A percentile compares a stretch with the other conserved stretches of the same genome.
These are phyloP conservation scores for Chaetomium sp. DNA, from an alignment of 2,329 filamentous ascomycete species.

Conservation along the genomic window DNA sequence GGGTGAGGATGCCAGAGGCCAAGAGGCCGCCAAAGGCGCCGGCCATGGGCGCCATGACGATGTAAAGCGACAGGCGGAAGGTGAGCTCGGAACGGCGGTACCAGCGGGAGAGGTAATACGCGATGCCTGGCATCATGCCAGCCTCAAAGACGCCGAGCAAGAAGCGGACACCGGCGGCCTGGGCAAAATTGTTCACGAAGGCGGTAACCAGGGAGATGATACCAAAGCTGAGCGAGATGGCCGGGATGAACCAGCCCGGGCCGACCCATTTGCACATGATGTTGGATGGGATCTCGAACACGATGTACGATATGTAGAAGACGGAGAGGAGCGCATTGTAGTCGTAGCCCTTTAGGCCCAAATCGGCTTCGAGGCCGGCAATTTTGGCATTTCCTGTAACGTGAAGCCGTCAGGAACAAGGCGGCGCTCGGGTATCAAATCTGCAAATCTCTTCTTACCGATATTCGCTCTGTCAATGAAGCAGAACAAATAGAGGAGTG, in stretches of 20 bases:
- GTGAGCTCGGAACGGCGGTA: constrained; percentile 63
- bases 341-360: constrained; percentile 56
- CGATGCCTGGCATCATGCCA: constrained; percentile 64
- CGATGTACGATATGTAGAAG: constrained; percentile 65
- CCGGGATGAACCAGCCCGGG: constrained; percentile 64
- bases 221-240: constrained; percentile 58
- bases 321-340: constrained; percentile 62
- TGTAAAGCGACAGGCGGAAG: constrained; percentile 63
- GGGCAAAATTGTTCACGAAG: constrained; percentile 54
- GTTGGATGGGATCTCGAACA: constrained; percentile 64
- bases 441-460: constrained; percentile 45
- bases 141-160: constrained; percentile 62
- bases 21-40: constrained; percentile 68
- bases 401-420: not conserved
- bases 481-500: constrained; percentile 67
- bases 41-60: constrained; percentile 64
- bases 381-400: constrained; percentile 57
- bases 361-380: constrained; percentile 57
- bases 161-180: constrained; percentile 57
- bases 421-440: not conserved
- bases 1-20: constrained; percentile 61
- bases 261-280: constrained; percentile 64
- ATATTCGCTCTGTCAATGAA: constrained; percentile 73
- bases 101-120: constrained; percentile 63
- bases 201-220: constrained; percentile 59